Conservation (phyloP, 352 stramenopile genomes). For the Globisporangium irregulare region DNA sequence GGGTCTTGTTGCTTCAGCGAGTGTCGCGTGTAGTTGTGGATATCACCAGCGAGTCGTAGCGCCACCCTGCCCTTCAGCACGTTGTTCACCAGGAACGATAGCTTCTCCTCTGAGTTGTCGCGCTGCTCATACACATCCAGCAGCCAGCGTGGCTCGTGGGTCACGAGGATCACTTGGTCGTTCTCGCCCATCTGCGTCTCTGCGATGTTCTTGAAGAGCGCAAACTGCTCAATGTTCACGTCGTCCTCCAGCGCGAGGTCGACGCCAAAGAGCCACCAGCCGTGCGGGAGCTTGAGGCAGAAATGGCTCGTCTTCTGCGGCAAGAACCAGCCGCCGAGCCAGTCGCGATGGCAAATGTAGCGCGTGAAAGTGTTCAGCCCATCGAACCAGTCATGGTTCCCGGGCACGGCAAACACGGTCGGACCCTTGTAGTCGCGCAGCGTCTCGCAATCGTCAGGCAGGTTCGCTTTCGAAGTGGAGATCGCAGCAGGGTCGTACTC, state of each 20-base stretch:
- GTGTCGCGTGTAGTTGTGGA: conserved; percentile 94
- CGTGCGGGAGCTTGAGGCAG: conserved; percentile 83
- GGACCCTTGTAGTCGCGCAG: conserved; percentile 67
- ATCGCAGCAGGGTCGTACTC: conserved; percentile 88
- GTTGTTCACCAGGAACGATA: conserved; percentile 73
- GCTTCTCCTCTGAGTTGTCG: conserved; percentile 67
- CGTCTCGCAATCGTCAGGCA: conserved; percentile 46
- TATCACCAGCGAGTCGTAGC: conserved; percentile 85
- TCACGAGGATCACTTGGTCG: conserved; percentile 90
- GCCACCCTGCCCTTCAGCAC: conserved; percentile 72
- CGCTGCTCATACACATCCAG: conserved; percentile 85
- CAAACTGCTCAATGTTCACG: conserved; percentile 92
- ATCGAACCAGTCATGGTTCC: conserved; percentile 95
- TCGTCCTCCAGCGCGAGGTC: conserved; percentile 91
- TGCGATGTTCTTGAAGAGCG: conserved; percentile 87
- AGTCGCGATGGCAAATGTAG: conserved; percentile 90
- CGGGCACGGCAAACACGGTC: conserved; percentile 78
- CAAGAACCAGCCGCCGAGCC: conserved; percentile 91
- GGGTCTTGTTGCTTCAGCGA: conserved; percentile 26
- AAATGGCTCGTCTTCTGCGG: conserved; percentile 93
- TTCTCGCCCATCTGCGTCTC: conserved; percentile 69
- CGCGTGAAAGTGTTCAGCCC: conserved; percentile 91
- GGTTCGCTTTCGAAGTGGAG: conserved; percentile 70
- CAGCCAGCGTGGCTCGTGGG: conserved; percentile 91
- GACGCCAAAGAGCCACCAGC: conserved; percentile 92